phyloP scores from a whole-genome alignment of 2,329 filamentous ascomycete genomes.

The Didymella segeticola region DNA sequence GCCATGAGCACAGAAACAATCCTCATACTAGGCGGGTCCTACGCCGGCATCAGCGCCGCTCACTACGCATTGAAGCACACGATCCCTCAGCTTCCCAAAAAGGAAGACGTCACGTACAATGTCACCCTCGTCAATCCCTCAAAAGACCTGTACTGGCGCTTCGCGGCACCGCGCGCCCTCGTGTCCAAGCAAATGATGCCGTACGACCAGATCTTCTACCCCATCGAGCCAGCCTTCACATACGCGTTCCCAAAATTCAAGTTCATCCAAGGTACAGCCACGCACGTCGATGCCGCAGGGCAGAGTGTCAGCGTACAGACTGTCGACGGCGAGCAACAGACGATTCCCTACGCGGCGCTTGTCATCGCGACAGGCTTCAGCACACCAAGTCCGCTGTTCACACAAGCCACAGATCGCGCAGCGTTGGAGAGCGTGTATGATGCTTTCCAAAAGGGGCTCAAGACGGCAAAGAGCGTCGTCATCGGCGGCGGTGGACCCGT shows the following conservation, averaged over 20 bases:
- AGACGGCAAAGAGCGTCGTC: slow-evolving; percentile 53
- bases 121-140: slow-evolving; percentile 64
- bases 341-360: slow-evolving; percentile 59
- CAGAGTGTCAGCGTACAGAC: slow-evolving; percentile 54
- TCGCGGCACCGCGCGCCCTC: slow-evolving; percentile 61
- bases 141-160: slow-evolving; percentile 61
- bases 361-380: slow-evolving; percentile 63
- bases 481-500: slow-evolving; percentile 59
- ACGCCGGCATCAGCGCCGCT: slow-evolving; percentile 44
- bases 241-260: slow-evolving; percentile 58
- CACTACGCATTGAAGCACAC: slow-evolving; percentile 47
- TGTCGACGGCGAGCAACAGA: slow-evolving; percentile 39
- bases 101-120: slow-evolving; percentile 54
- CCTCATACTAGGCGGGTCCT: slow-evolving; percentile 46
- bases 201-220: slow-evolving; percentile 57
- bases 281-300: slow-evolving; percentile 53
- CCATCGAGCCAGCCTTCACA: slow-evolving; percentile 60
- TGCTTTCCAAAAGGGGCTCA: slow-evolving; percentile 46
- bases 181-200: slow-evolving; percentile 59
- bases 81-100: slow-evolving; percentile 44
- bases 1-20: slow-evolving; percentile 46
- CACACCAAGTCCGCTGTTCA: slow-evolving; percentile 56
- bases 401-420: slow-evolving; percentile 45
- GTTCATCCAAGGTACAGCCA: slow-evolving; percentile 61
- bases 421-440: slow-evolving; percentile 43